These are phyloP conservation scores for Diplodia scrobiculata DNA, from an alignment of 2,329 filamentous ascomycete genomes.

Conservation along the genomic window DNA sequence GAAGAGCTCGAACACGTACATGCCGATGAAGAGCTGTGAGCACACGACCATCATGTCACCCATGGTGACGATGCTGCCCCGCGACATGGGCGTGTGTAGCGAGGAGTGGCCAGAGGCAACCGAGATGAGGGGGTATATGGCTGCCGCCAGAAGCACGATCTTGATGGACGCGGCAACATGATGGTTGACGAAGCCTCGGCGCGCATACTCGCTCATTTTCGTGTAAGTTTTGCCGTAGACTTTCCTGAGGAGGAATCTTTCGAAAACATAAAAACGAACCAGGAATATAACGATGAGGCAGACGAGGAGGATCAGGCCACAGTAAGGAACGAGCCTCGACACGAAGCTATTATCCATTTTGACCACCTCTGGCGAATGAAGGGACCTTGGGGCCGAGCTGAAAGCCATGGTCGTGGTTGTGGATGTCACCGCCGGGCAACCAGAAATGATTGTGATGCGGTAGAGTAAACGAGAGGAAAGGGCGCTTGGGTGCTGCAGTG, in stretches of 20 bases:
- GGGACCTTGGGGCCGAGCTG: not conserved
- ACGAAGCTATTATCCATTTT: constrained; percentile 5
- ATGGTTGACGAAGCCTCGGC: constrained; percentile 52
- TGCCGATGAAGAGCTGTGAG: constrained; percentile 49
- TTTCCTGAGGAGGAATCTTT: constrained; percentile 43
- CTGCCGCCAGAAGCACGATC: constrained; percentile 45
- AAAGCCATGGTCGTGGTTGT: not conserved
- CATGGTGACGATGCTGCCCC: constrained; percentile 41
- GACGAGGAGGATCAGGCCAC: constrained; percentile 35
- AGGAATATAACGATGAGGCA: constrained; percentile 31
- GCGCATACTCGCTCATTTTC: constrained; percentile 41
- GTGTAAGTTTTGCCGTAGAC: constrained; percentile 45
- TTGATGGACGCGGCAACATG: constrained; percentile 51
- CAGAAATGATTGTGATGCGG: too few species aligned
- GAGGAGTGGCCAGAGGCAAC: constrained; percentile 42
- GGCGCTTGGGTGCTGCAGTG: not conserved
- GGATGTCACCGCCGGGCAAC: too few species aligned
- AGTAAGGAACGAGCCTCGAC: constrained; percentile 34
- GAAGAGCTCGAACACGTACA: constrained; percentile 53
- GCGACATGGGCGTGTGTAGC: constrained; percentile 40
- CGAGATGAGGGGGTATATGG: constrained; percentile 48
- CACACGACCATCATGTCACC: constrained; percentile 48
- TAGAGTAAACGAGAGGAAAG: not conserved
- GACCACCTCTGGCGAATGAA: not conserved
- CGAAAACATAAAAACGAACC: constrained; percentile 43